Percentiles rank a stretch among this genome's conserved stretches.
Conservation (phyloP, 495 filamentous ascomycete genomes). For the Patellaria atrata region DNA sequence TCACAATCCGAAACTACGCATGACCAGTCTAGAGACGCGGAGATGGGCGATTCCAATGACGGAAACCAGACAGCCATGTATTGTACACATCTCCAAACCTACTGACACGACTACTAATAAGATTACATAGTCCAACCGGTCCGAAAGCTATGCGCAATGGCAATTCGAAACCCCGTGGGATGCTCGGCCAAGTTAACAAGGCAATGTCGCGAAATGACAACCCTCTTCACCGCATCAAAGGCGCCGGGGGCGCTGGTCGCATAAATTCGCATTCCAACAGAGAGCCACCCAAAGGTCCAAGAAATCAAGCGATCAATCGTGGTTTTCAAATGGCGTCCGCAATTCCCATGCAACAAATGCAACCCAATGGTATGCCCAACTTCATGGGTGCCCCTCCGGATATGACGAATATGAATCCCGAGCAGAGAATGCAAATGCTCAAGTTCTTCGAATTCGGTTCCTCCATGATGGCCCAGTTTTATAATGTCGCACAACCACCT, state of each 20-base stretch:
- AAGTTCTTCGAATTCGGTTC: too few species aligned
- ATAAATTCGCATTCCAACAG: slow-evolving; percentile 56
- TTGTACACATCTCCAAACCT: too few species aligned
- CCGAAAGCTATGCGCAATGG: slow-evolving; percentile 88
- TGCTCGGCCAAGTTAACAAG: slow-evolving; percentile 77
- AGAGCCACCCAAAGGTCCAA: slow-evolving; percentile 57
- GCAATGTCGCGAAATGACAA: slow-evolving; percentile 70
- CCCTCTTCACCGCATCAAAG: slow-evolving; percentile 66
- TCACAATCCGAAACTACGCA: background rate
- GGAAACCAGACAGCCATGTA: slow-evolving; percentile 44
- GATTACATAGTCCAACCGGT: slow-evolving; percentile 60
- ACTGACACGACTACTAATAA: slow-evolving; percentile 17
- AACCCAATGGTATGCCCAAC: slow-evolving; percentile 26
- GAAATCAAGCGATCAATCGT: slow-evolving; percentile 28
- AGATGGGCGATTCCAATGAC: slow-evolving; percentile 51
- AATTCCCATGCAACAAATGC: slow-evolving; percentile 27
- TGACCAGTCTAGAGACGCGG: slow-evolving; percentile 22
- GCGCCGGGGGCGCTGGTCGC: slow-evolving; percentile 55
- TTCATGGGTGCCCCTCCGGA: too few species aligned
- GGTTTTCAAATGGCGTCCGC: slow-evolving; percentile 11
- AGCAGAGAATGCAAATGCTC: too few species aligned
- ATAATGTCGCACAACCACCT: too few species aligned
- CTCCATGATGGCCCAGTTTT: too few species aligned
- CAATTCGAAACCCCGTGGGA: slow-evolving; percentile 29
- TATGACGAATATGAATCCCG: too few species aligned